Conservation (phyloP, 305 asterid genomes). For the Rubia tinctorum region DNA sequence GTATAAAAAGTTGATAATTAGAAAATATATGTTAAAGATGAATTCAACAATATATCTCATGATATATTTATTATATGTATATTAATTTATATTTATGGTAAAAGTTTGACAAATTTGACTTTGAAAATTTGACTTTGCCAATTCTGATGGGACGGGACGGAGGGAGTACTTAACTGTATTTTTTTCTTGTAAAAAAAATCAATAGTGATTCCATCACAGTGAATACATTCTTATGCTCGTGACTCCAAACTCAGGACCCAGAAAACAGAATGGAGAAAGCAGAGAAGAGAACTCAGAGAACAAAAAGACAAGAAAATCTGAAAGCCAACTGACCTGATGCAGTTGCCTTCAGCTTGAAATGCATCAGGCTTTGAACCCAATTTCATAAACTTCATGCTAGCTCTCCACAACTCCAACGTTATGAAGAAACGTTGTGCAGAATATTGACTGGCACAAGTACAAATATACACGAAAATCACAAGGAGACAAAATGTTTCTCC, state of each 20-base stretch:
- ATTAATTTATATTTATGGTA: too few species aligned
- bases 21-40: too few species aligned
- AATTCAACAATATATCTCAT: too few species aligned
- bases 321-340: slow-evolving; percentile 43
- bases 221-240: too few species aligned
- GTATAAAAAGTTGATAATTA: too few species aligned
- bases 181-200: background rate
- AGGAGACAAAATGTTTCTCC: slow-evolving; percentile 15
- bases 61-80: too few species aligned
- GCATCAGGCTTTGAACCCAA: slow-evolving; percentile 94
- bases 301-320: background rate
- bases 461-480: slow-evolving; percentile 25
- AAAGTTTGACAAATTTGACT: too few species aligned
- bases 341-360: slow-evolving; percentile 67
- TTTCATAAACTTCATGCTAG: slow-evolving; percentile 83
- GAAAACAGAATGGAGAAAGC: background rate
- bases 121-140: too few species aligned
- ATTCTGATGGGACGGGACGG: too few species aligned
- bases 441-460: slow-evolving; percentile 3
- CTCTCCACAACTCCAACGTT: slow-evolving; percentile 2
- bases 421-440: slow-evolving; percentile 11
- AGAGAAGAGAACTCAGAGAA: background rate
- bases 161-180: too few species aligned
- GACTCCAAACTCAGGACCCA: background rate
- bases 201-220: background rate